Base-by-base conservation (phyloP, 352 stramenopile species). In the Pythium diclinum region DNA sequence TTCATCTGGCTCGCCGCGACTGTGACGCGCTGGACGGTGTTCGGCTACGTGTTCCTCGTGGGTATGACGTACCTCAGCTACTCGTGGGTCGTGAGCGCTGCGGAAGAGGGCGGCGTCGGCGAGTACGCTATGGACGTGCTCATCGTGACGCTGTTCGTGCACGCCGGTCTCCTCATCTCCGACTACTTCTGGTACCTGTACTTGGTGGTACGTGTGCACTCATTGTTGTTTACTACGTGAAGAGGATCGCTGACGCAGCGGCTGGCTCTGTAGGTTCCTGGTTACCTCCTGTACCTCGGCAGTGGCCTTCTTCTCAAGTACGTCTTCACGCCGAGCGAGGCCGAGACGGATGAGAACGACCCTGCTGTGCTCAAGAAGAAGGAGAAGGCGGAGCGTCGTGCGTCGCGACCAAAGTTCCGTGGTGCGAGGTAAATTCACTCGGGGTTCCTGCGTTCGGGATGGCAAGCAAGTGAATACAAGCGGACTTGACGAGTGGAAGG, bases 141-240 rank as follows among this genome's bases (percentile, higher is more conserved):
- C 51, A 70, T 94, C 62, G 61, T 96, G 56, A 93, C 84, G 56
- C 73, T 96, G 28, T 81, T 90, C 49, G 86, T 92, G 60, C 85
- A 96, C 51, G 69, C 75, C 0, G 87, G 87, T 16, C 72, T 91
- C 23, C 58, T 92, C 57, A 67, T 94, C 57, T 93, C 85, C 17
- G 85, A 88, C 73, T 96, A 94, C 80, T 96, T 94, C 60, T 96
- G 87, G 87, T 78, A 91, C 62, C 60, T 87, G 28, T 93, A 87
- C 69, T 75, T 96, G 46, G 78, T 81, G 38, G 79, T 90, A 78
- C 52, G 75, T 73, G 44, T 51, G 5, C 38, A 17, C 17, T 60
- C 4, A 17, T 46, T 30, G 14, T 34, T 21, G 25, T 30, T 11
- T 53, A 6, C 19, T 36, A 17, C 10, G 13, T 17, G 36, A 42